A percentile compares a stretch with the other conserved stretches of the same genome.
These are phyloP conservation scores for Daldinia eschscholtzii DNA, from an alignment of 2,329 filamentous ascomycete genomes.

Conservation along the genomic window DNA sequence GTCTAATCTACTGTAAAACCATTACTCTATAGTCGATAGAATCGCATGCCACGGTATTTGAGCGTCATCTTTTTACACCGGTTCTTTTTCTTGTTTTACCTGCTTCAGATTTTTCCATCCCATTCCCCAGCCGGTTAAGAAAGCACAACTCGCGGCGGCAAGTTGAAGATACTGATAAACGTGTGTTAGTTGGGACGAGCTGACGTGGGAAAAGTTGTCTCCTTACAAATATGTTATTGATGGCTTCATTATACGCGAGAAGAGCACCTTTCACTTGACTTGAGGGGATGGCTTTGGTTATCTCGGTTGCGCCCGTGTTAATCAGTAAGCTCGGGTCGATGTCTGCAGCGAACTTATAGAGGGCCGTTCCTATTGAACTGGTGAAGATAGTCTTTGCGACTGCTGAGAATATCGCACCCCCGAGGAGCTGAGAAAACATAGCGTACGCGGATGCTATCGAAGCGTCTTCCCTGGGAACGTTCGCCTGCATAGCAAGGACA, in stretches of 20 bases:
- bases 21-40: not conserved
- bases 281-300: constrained; percentile 54
- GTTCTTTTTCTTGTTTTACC: constrained; percentile 41
- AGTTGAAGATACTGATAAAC: constrained; percentile 45
- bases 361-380: constrained; percentile 58
- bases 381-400: constrained; percentile 67
- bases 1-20: not conserved
- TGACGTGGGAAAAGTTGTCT: not conserved
- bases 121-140: constrained; percentile 45
- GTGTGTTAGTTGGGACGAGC: not conserved
- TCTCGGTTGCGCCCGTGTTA: constrained; percentile 57
- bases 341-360: constrained; percentile 57
- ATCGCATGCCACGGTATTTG: not conserved
- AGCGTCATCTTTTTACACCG: constrained; percentile 9
- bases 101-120: constrained; percentile 47
- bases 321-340: constrained; percentile 56
- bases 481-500: constrained; percentile 48
- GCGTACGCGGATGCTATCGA: constrained; percentile 52
- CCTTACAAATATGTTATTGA: constrained; percentile 45
- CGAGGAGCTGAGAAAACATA: constrained; percentile 65
- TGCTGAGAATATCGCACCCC: constrained; percentile 63
- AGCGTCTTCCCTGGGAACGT: constrained; percentile 44
- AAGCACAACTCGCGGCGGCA: constrained; percentile 42
- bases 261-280: constrained; percentile 53
- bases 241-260: constrained; percentile 51